Conservation (phyloP, 108 stramenopile genomes). For the Thalassiosira profunda region DNA sequence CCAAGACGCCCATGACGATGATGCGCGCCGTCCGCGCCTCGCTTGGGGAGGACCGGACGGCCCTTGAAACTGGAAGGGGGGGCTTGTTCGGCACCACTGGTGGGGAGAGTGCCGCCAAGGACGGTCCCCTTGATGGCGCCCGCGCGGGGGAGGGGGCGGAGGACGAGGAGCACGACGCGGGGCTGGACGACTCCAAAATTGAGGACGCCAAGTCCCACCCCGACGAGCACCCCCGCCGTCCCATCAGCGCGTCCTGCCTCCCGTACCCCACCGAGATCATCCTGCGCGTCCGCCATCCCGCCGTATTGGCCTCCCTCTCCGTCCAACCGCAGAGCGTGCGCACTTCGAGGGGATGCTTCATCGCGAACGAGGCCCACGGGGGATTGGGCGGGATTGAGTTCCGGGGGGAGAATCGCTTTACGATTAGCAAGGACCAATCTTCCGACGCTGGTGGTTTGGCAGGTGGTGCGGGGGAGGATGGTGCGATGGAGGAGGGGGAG, state of each 20-base stretch:
- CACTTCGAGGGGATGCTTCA: slow-evolving; percentile 21
- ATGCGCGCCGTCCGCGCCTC: slow-evolving; percentile 29
- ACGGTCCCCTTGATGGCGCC: not conserved
- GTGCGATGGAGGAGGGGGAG: not conserved
- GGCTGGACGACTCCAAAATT: not conserved
- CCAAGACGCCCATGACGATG: slow-evolving; percentile 41
- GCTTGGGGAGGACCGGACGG: slow-evolving; percentile 29
- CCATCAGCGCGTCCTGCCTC: slow-evolving; percentile 22
- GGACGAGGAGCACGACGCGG: not conserved
- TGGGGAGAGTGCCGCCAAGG: not conserved
- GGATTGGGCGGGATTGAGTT: not conserved
- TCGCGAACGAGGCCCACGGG: slow-evolving; percentile 31
- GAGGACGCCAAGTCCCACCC: slow-evolving; percentile 8
- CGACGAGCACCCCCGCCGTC: not conserved
- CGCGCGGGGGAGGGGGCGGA: not conserved
- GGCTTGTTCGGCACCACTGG: slow-evolving; percentile 1
- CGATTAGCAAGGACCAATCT: not conserved
- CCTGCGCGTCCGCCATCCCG: slow-evolving; percentile 21
- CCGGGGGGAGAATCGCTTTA: slow-evolving; percentile 16
- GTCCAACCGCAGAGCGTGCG: slow-evolving; percentile 8
- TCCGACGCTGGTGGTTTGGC: not conserved
- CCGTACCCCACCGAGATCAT: slow-evolving; percentile 40
- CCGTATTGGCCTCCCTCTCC: slow-evolving; percentile 29
- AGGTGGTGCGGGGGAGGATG: not conserved
- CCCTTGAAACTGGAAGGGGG: slow-evolving; percentile 25